Base-by-base conservation (phyloP, 441 rosid species). In the Bocquillonia castaneifolia region DNA sequence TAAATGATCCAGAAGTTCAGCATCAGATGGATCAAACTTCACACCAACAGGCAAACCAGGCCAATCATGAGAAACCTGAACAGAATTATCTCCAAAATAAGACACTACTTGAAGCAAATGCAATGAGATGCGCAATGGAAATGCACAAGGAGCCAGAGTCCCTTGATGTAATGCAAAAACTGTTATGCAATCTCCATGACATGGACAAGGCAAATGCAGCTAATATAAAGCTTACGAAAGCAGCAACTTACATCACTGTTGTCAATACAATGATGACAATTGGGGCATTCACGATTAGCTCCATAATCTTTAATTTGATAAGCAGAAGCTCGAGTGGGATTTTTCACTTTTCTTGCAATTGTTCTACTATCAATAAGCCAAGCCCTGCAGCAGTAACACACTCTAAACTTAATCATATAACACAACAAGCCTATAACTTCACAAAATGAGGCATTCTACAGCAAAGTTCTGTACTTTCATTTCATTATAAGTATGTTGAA, bases 11-110 rank as follows among this genome's bases (percentile, higher is more conserved):
- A 92, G 31, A 58, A 92, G 81, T 71, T 90, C 86, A 20, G 67
- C 79, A 81, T 92, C 98, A 69, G 97, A 72, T 6, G 99, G 99
- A 74, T 90, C 99, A 76, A 94, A 94, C 80, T 94, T 94, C 9
- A 94, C 97, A 59, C 99, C 99, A 70, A 72, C 83, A 20, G 97
- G 99, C 55, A 92, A 85, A 28, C 93, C 97, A 37, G 97, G 97
- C 92, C 96, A 94, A 58, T 88, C 91, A 22, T 64, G 66, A 65
- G 53, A 67, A 55, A 83, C 92, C 97, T 92, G 79, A 67, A 71
- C 36, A 55, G 39, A n/a, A 58, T 65, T 71, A 63, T 1, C 28
- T 0, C 23, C 58, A 47, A 32, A 20, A n/a, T 48, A 22, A 55
- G 50, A 36, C 2, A 40, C 9, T 23, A 22, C 31, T 17, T 14